Evolutionary conservation across 805 yeast species (phyloP), one percentile per base, ranked within the genome.

Genomic region (Nakazawaea ernobii): DNA sequence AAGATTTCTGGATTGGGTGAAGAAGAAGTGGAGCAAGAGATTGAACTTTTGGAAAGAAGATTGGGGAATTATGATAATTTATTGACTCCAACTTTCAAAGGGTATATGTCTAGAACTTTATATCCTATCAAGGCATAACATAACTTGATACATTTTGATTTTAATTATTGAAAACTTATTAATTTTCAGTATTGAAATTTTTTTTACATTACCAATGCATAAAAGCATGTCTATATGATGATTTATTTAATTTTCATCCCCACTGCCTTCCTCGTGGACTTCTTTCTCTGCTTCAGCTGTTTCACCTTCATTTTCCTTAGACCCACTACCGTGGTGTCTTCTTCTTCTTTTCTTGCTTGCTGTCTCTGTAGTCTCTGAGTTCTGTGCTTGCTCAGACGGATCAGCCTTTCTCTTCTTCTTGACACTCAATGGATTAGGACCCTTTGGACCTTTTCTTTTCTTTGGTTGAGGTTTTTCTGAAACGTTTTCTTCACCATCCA

Each of bases 381-480:
- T 39, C 15, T 35, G 48, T 11, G 15, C 39, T 1, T 35, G 17
- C 13, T 39, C 28, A 20, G 38, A 6, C 4, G 42, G 24, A 20
- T 20, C 24, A 20, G 5, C 64, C n/a, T 45, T 59, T 63, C 77
- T 78, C 69, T 82, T 84, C 72, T 84, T 89, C 68, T 88, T 90
- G 45, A 89, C 70, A 68, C 97, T 90, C 56, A 92, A 69, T 1
- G 98, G 97, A 61, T 92, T 92, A 6, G 97, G 96, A 29, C 77
- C 91, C 55, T 81, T 85, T 9, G 89, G 84, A 3, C 91, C 90
- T 56, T 71, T 79, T 51, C 79, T 74, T 64, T 79, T 82, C 61
- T 77, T 73, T 43, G 49, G 51, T 45, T 58, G 39, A 4, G 53
- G 52, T 36, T 48, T 49, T 14, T 48, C n/a, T n/a, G n/a, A n/a